Base-by-base conservation (phyloP, 225 moss, liverwort and hornwort species). In the Climacium dendroides region DNA sequence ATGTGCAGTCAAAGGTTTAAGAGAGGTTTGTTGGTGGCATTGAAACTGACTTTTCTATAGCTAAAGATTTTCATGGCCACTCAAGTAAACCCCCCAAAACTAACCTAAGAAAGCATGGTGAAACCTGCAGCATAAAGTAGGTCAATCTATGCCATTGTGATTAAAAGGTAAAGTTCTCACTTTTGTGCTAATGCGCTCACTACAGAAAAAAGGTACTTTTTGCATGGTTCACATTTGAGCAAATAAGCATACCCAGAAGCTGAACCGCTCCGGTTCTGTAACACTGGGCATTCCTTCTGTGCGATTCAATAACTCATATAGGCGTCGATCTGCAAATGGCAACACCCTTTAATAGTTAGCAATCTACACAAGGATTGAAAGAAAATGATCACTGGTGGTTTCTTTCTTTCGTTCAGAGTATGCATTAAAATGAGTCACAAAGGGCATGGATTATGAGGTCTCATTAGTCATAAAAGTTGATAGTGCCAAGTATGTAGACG, bases 231-330 rank as follows among this genome's bases (percentile, higher is more conserved):
- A 60, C 26, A 65, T 61, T 82, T 66, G 55, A 82, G 78, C 35
- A 66, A 57, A 74, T n/a, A 63, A 61, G 45, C 90, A 85, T 94
- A 98, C 96, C 98, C 96, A 96, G 83, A 98, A 98, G 91, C 98
- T 98, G 86, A 98, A 96, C 47, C 92, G 88, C 91, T 98, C 98
- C 41, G 96, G 91, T 81, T 98, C 93, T 69, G 85, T 80, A 41
- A 80, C 79, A 83, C 91, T 94, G 12, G 96, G 96, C 95, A 94
- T 95, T 91, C 89, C 88, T 83, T 94, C 93, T 22, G 92, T 90
- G 41, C 90, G 92, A 82, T 87, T 94, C 75, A 94, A 85, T 85
- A 93, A 83, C 78, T 96, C 93, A 82, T 87, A 73, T 34, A 94
- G 52, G 52, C 85, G 91, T 69, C 93, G 93, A 89, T 96, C 97